Base-by-base conservation (phyloP, 805 yeast genomes). In the Scheffersomyces spartinae region DNA sequence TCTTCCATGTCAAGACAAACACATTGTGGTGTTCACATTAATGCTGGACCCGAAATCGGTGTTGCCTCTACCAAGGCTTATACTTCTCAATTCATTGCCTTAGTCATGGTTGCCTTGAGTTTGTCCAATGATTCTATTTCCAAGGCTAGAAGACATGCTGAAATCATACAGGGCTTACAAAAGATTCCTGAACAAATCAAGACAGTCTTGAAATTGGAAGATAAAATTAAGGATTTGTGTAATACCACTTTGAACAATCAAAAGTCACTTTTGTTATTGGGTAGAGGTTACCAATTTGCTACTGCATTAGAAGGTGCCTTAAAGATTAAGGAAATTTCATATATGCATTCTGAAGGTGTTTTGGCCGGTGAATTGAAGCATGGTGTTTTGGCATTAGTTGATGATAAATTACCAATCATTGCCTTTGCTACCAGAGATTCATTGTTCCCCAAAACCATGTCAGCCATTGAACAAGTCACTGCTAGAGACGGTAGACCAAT, bases 21-120 rank as follows among this genome's bases (percentile, higher is more conserved):
- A 13, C 94, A 86, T 57, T 91, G 98, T 66, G 99, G 99, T 72
- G 95, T 91, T 30, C 99, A 91, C 55, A 86, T 91, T 52, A 91
- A 91, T 50, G 98, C 98, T 25, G 99, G 99, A 38, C 98, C 98
- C 23, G 99, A 91, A 61, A 91, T 91, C 37, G 97, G 98, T 55
- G 99, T 91, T 40, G 99, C 99, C 7, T 85, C 96, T 8, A 91
- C 99, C 24, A 91, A 91, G 61, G 98, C 98, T 15, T 91, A 91
- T 64, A 91, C 99, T 6, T 91, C 99, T 7, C 99, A 91, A 55
- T 91, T 75, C 55, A 86, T 93, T 53, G 97, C 98, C 0, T 64
- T 91, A 36, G 96, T 88, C 4, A 84, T 91, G 96, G 70, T 91
- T 61, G 97, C 97, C 1, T 68, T 91, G 28, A 83, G 88, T n/a